Conservation (phyloP, 2,329 filamentous ascomycete species). For the Reticulascus tulasneorum region DNA sequence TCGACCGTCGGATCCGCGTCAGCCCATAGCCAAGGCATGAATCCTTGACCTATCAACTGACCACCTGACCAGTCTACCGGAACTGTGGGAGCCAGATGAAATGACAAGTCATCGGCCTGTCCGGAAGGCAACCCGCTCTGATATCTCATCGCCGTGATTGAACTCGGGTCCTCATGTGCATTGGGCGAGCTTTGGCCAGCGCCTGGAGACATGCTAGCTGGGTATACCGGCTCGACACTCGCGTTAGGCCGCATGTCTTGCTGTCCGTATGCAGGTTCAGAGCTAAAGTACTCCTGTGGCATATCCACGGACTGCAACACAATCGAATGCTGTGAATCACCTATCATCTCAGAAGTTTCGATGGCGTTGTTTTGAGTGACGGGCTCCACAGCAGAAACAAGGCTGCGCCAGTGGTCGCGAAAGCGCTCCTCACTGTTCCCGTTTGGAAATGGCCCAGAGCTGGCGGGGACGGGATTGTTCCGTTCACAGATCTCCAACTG, state of each 20-base stretch:
- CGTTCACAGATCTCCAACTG: slow-evolving; percentile 25
- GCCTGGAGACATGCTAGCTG: not conserved
- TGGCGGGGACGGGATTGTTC: slow-evolving; percentile 21
- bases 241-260: no score
- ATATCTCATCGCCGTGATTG: no score
- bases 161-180: no score
- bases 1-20: slow-evolving; percentile 21
- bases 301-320: no score
- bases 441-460: slow-evolving; percentile 23
- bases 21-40: slow-evolving; percentile 29
- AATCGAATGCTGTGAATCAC: no score
- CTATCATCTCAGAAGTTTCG: no score
- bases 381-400: slow-evolving; percentile 17
- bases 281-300: no score
- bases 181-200: not conserved
- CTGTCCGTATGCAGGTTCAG: no score
- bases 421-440: slow-evolving; percentile 19
- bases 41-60: slow-evolving; percentile 8
- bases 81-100: no score
- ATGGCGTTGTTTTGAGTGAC: no score
- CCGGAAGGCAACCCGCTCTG: no score
- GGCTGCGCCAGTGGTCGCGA: slow-evolving; percentile 26
- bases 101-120: no score
- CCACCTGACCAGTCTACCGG: slow-evolving; percentile 4
- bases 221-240: not conserved